Evolutionary conservation across 495 filamentous ascomycete species (phyloP).

Genomic region (Aspergillus taichungensis): DNA sequence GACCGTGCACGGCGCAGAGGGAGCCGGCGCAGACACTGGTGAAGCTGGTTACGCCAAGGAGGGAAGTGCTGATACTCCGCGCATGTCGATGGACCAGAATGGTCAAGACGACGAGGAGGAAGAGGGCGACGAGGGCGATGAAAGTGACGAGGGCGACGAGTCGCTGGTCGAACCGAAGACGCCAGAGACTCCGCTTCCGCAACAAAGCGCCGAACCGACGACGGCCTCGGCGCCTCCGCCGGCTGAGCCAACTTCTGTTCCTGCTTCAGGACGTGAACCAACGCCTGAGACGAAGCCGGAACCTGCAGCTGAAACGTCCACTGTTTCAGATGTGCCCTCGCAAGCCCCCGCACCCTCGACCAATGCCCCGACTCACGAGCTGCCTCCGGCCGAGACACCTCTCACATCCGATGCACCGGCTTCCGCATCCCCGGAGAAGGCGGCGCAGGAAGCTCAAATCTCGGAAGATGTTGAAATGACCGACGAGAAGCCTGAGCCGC

Average conservation of each 20-base stretch:
- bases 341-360: conserved; percentile 4
- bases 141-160: conserved; percentile 51
- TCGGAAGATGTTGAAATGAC: conserved; percentile 23
- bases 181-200: conserved; percentile 26
- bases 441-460: conserved; percentile 9
- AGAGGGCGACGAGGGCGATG: conserved; percentile 34
- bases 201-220: conserved; percentile 15
- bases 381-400: not conserved
- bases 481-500: conserved; percentile 2
- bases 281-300: not conserved
- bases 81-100: conserved; percentile 27
- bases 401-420: not conserved
- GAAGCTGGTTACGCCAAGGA: conserved; percentile 12
- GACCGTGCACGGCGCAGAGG: conserved; percentile 19
- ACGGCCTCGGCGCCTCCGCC: conserved; percentile 12
- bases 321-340: conserved; percentile 11
- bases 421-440: conserved; percentile 4
- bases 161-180: conserved; percentile 44
- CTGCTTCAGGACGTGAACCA: not conserved
- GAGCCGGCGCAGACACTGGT: conserved; percentile 11
- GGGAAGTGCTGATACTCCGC: conserved; percentile 29
- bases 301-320: conserved; percentile 5
- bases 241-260: conserved; percentile 9
- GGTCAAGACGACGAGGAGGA: conserved; percentile 38
- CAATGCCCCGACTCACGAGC: conserved; percentile 6